Percentiles rank a stretch among this genome's conserved stretches.
Evolutionary conservation across 495 filamentous ascomycete species (phyloP).

Genomic region (Hyaloscypha bicolor): DNA sequence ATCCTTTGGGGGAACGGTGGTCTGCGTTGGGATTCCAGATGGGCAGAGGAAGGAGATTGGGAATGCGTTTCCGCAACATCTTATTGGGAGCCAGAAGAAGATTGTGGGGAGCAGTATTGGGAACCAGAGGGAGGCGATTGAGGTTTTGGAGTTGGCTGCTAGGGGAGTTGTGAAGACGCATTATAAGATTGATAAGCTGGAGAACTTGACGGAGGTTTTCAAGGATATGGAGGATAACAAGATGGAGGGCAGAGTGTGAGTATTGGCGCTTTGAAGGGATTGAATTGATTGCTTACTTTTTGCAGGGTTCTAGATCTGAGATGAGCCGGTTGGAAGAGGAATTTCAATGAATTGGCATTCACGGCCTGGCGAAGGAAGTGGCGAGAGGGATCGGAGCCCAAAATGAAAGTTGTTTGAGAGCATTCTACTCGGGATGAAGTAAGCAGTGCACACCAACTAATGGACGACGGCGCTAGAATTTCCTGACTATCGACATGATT

Average conservation of each 20-base stretch:
- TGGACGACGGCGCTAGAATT: neutral
- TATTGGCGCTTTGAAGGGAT: neutral
- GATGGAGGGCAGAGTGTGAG: constrained; percentile 51
- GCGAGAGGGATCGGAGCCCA: neutral
- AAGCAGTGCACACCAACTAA: neutral
- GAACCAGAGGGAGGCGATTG: constrained; percentile 63
- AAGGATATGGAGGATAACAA: constrained; percentile 58
- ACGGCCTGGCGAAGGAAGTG: neutral
- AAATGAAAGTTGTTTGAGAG: neutral
- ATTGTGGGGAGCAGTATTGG: constrained; percentile 66
- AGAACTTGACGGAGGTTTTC: constrained; percentile 58
- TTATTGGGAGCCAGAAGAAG: constrained; percentile 53
- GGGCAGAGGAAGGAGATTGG: constrained; percentile 54
- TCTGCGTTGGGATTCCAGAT: constrained; percentile 65
- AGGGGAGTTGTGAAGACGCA: constrained; percentile 62
- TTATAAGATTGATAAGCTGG: constrained; percentile 59
- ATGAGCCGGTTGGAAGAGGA: neutral
- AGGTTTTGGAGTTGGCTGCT: constrained; percentile 62
- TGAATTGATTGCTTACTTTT: neutral
- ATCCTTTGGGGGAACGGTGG: constrained; percentile 58
- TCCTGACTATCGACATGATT: neutral
- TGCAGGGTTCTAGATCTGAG: neutral
- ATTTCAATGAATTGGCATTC: neutral
- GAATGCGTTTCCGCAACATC: constrained; percentile 48
- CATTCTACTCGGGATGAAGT: neutral